A percentile compares a stretch with the other conserved stretches of the same genome.
phyloP scores from a whole-genome alignment of 1,284 basidiomycete species.

The Ustilago nuda region DNA sequence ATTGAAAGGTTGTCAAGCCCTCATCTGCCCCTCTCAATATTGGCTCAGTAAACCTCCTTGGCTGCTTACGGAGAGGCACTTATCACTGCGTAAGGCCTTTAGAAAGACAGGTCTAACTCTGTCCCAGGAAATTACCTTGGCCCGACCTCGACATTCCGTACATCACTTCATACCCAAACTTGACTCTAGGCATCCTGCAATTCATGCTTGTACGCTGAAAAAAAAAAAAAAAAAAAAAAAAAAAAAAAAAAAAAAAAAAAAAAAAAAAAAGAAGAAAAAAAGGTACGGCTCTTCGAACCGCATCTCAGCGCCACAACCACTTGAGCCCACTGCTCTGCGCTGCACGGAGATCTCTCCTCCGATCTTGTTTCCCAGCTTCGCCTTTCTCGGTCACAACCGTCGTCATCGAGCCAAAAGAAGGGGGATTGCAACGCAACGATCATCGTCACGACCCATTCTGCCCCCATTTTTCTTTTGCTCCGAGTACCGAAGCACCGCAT shows the following conservation, averaged over 20 bases:
- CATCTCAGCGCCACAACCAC: constrained; percentile 20
- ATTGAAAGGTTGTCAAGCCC: neutral
- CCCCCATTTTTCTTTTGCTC: constrained; percentile 16
- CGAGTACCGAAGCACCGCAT: constrained; percentile 16
- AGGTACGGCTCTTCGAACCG: constrained; percentile 16
- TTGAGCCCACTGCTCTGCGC: constrained; percentile 8
- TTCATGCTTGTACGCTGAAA: constrained; percentile 12
- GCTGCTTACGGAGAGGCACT: neutral
- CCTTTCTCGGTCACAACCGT: neutral
- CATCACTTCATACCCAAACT: constrained; percentile 22
- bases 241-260: too few species aligned
- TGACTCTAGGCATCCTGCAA: neutral
- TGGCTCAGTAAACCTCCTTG: neutral
- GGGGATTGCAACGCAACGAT: neutral
- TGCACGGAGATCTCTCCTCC: constrained; percentile 11
- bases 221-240: too few species aligned
- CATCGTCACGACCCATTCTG: neutral
- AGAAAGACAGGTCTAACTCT: constrained; percentile 8
- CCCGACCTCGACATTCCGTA: constrained; percentile 22
- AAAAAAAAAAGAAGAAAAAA: neutral
- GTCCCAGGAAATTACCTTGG: constrained; percentile 8
- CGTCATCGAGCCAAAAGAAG: neutral
- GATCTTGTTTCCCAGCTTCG: constrained; percentile 7
- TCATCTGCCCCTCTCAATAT: neutral
- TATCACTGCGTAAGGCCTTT: neutral